phyloP scores from a whole-genome alignment of 108 stramenopile species.

The Nitzschia inconspicua region DNA sequence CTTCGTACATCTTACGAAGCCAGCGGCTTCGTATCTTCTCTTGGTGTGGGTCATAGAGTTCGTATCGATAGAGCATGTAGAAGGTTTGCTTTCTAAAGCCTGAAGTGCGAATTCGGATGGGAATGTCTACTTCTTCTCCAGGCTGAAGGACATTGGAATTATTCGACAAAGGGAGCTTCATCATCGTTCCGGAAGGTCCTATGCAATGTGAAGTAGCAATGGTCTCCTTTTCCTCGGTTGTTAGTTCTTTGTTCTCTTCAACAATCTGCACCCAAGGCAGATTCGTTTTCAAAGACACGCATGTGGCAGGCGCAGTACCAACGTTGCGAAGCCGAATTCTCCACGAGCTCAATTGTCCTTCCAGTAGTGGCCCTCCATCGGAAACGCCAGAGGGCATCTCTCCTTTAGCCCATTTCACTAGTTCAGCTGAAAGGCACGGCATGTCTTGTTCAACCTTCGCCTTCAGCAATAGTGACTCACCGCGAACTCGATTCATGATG shows the following conservation, averaged over 20 bases:
- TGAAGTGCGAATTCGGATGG: conserved; percentile 66
- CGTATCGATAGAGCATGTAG: conserved; percentile 82
- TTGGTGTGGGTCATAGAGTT: conserved; percentile 28
- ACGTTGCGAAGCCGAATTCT: conserved; percentile 69
- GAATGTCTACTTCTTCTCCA: conserved; percentile 71
- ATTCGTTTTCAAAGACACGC: conserved; percentile 72
- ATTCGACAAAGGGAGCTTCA: conserved; percentile 47
- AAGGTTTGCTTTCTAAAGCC: conserved; percentile 68
- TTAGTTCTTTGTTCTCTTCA: neutral
- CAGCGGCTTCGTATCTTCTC: conserved; percentile 31
- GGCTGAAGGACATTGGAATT: conserved; percentile 41
- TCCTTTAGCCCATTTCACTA: conserved; percentile 15
- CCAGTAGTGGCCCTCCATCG: conserved; percentile 36
- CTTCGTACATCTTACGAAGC: conserved; percentile 66
- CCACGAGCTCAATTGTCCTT: conserved; percentile 78
- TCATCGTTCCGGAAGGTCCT: conserved; percentile 81
- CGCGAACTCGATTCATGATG: conserved; percentile 62
- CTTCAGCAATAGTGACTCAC: conserved; percentile 57
- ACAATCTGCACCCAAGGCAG: conserved; percentile 74
- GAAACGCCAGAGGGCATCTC: neutral
- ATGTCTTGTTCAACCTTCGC: conserved; percentile 70
- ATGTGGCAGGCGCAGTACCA: conserved; percentile 72
- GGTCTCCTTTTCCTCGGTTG: conserved; percentile 5
- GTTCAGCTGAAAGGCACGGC: conserved; percentile 66
- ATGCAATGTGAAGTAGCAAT: conserved; percentile 47